Evolutionary conservation across 2,329 filamentous ascomycete species (phyloP).

Genomic region (Aaosphaeria pasadenensis): DNA sequence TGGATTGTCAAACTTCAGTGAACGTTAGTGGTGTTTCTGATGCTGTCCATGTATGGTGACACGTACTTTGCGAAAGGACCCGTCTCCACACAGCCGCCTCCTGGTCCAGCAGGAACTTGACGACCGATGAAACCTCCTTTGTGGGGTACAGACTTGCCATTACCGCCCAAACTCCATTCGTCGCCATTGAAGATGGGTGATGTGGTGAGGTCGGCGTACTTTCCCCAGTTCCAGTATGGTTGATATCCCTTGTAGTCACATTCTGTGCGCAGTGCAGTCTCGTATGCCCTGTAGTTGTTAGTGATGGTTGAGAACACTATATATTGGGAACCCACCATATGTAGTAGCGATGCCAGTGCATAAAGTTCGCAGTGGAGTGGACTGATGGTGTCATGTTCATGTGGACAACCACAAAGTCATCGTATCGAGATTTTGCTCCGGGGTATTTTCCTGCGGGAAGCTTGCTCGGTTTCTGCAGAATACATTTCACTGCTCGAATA

Average conservation of each 20-base stretch:
- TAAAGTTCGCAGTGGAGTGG: slow-evolving; percentile 29
- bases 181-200: slow-evolving; percentile 58
- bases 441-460: slow-evolving; percentile 23
- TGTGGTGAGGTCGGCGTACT: slow-evolving; percentile 43
- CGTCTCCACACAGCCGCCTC: slow-evolving; percentile 54
- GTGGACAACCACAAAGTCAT: slow-evolving; percentile 29
- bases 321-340: slow-evolving; percentile 22
- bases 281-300: slow-evolving; percentile 27
- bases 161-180: slow-evolving; percentile 47
- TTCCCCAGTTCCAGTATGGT: slow-evolving; percentile 55
- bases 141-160: slow-evolving; percentile 38
- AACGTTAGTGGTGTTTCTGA: background rate
- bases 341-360: slow-evolving; percentile 44
- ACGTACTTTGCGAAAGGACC: slow-evolving; percentile 50
- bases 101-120: slow-evolving; percentile 47
- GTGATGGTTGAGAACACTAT: background rate
- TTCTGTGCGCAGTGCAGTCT: slow-evolving; percentile 40
- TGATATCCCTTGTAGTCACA: slow-evolving; percentile 42
- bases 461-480: slow-evolving; percentile 23
- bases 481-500: slow-evolving; percentile 30
- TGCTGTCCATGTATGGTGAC: slow-evolving; percentile 2
- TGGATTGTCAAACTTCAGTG: slow-evolving; percentile 28
- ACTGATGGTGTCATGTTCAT: slow-evolving; percentile 30
- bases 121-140: slow-evolving; percentile 13
- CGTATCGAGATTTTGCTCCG: slow-evolving; percentile 30